phyloP scores from a whole-genome alignment of 768 basidiomycete genomes.

The Phanerochaete sordida region DNA sequence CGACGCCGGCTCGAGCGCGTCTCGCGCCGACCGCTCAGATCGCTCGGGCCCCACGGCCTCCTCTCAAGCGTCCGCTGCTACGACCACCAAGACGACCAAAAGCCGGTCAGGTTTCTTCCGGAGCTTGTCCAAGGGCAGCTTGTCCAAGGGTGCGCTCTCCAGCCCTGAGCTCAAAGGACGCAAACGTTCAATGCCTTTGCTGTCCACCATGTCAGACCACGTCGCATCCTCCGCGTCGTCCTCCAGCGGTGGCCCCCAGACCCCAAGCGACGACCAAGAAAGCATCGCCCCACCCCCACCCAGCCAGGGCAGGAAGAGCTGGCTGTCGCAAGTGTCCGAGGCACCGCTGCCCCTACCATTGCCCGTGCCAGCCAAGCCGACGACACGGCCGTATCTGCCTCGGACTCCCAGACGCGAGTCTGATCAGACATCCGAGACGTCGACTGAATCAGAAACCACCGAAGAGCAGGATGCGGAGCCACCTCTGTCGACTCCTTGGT shows the following conservation, averaged over 20 bases:
- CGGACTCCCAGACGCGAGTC: not conserved
- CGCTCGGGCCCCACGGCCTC: constrained; percentile 1
- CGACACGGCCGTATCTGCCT: constrained; percentile 9
- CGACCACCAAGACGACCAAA: not conserved
- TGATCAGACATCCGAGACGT: constrained; percentile 8
- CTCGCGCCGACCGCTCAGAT: constrained; percentile 10
- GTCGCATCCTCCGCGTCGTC: constrained; percentile 40
- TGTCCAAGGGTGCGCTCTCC: constrained; percentile 8
- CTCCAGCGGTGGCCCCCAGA: constrained; percentile 50
- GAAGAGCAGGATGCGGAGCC: constrained; percentile 6
- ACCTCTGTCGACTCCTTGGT: constrained; percentile 4
- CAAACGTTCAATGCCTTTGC: constrained; percentile 2
- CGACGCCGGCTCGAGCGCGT: constrained; percentile 23
- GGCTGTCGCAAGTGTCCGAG: constrained; percentile 1
- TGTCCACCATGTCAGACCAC: constrained; percentile 24
- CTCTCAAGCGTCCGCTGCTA: constrained; percentile 11
- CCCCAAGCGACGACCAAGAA: constrained; percentile 53
- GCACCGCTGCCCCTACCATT: not conserved
- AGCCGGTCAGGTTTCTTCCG: constrained; percentile 22
- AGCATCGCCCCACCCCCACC: constrained; percentile 4
- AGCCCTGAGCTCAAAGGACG: not conserved
- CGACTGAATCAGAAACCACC: constrained; percentile 7
- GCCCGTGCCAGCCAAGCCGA: constrained; percentile 1
- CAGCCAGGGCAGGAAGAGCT: constrained; percentile 1
- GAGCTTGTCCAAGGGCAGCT: constrained; percentile 17